phyloP scores from a whole-genome alignment of 2,329 filamentous ascomycete species.

The Cytospora mali region DNA sequence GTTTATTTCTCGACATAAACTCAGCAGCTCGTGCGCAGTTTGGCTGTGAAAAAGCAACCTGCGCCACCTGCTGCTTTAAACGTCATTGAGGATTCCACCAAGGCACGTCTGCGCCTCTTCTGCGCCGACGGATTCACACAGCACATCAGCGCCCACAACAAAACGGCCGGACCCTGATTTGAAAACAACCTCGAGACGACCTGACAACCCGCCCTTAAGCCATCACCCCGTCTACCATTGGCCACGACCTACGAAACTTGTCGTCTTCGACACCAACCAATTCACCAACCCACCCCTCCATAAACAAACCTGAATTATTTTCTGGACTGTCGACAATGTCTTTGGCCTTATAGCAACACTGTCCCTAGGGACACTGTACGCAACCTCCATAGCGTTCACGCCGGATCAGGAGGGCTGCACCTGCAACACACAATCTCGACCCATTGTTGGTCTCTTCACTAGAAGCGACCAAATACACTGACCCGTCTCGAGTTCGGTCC shows the following conservation, averaged over 20 bases:
- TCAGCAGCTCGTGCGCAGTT: neutral
- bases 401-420: constrained; percentile 24
- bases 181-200: constrained; percentile 21
- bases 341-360: constrained; percentile 39
- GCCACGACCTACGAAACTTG: constrained; percentile 24
- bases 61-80: neutral
- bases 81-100: constrained; percentile 1
- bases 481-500: constrained; percentile 19
- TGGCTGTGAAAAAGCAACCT: neutral
- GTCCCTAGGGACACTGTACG: constrained; percentile 49
- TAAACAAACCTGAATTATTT: constrained; percentile 12
- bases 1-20: neutral
- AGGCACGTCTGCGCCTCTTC: neutral
- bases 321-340: constrained; percentile 33
- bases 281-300: constrained; percentile 16
- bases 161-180: constrained; percentile 2
- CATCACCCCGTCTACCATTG: constrained; percentile 3
- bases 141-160: neutral
- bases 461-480: constrained; percentile 15
- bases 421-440: constrained; percentile 5
- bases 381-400: constrained; percentile 29
- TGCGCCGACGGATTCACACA: neutral
- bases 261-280: constrained; percentile 19
- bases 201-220: constrained; percentile 14
- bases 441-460: constrained; percentile 8